phyloP scores from a whole-genome alignment of 108 stramenopile species.

The Hondaea fermentalgiana region DNA sequence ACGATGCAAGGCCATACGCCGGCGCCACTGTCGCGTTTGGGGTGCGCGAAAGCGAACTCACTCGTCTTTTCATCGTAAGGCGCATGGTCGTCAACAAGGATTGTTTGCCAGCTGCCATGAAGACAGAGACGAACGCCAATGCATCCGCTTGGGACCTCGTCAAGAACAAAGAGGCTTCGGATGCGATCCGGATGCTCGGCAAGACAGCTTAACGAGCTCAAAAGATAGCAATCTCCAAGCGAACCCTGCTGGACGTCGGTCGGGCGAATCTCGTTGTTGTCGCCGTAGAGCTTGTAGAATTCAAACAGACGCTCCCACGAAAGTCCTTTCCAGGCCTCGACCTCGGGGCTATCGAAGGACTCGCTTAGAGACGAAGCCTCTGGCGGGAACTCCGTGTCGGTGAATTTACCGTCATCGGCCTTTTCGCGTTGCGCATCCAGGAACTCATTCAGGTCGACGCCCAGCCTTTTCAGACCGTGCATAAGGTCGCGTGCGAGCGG shows the following conservation, averaged over 20 bases:
- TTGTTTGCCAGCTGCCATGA: not conserved
- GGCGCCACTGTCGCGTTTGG: not conserved
- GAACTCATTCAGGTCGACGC: too few species aligned
- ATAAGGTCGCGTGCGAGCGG: too few species aligned
- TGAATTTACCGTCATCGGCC: too few species aligned
- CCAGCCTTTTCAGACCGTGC: too few species aligned
- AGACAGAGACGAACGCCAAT: not conserved
- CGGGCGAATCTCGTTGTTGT: not conserved
- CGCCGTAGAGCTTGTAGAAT: too few species aligned
- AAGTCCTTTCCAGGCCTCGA: too few species aligned
- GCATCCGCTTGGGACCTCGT: not conserved
- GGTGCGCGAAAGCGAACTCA: not conserved
- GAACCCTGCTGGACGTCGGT: slow-evolving; percentile 17
- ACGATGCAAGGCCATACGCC: not conserved
- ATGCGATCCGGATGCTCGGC: not conserved
- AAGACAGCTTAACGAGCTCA: not conserved
- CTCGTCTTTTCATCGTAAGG: too few species aligned
- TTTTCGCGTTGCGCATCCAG: too few species aligned
- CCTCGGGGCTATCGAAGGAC: too few species aligned
- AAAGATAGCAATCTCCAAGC: slow-evolving; percentile 24
- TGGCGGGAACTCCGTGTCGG: too few species aligned
- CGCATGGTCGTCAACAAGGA: slow-evolving; percentile 18
- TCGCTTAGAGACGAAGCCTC: too few species aligned
- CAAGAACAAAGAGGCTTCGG: not conserved
- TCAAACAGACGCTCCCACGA: too few species aligned